Base-by-base conservation (phyloP, 1,284 basidiomycete genomes). In the Volvariella surrecta region DNA sequence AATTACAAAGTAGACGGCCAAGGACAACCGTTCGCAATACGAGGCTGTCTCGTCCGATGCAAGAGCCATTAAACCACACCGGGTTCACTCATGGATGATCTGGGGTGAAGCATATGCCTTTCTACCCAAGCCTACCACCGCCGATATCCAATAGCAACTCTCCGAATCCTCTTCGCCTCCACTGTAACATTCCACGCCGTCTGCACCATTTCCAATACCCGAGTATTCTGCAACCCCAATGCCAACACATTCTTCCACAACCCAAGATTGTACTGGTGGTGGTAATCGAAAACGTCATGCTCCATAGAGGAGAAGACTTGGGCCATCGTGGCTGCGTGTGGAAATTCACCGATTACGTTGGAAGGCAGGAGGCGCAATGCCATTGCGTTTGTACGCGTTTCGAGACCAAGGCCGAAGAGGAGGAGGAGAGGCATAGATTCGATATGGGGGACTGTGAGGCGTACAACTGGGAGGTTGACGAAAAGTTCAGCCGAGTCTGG, bases 241-340 rank as follows among this genome's bases (percentile, higher is more conserved):
- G 64, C 59, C 6, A 78, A 68, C 28, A 69, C 60, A 48, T 77
- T 77, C 48, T 64, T 65, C 73, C 75, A 74, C 32, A 75, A 52
- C 6, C 74, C 74, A 32, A 68, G 65, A 48, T 70, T 73, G 48
- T 63, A 64, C 30, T 49, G 47, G 45, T 61, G 53, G 20, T 61
- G 52, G 22, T 53, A 50, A n/a, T 62, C 56, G 45, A 75, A 67
- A 18, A 57, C 57, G 20, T 59, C 54, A 15, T 60, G 58, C 40
- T 58, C 57, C 21, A 56, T 44, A 9, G 54, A 57, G 7, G 66
- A 62, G 53, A 76, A 62, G 30, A 64, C 61, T 22, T 65, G 59
- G 1, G 76, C 66, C 78, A 82, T 81, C 9, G 68, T 66, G 2
- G 72, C 64, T 10, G 70, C 64, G 39, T 78, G 70, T 1, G 81